Percentiles rank a stretch among this genome's conserved stretches.
Evolutionary conservation across 169 alveolate species (phyloP).

Genomic region (Plasmodium sp.): DNA sequence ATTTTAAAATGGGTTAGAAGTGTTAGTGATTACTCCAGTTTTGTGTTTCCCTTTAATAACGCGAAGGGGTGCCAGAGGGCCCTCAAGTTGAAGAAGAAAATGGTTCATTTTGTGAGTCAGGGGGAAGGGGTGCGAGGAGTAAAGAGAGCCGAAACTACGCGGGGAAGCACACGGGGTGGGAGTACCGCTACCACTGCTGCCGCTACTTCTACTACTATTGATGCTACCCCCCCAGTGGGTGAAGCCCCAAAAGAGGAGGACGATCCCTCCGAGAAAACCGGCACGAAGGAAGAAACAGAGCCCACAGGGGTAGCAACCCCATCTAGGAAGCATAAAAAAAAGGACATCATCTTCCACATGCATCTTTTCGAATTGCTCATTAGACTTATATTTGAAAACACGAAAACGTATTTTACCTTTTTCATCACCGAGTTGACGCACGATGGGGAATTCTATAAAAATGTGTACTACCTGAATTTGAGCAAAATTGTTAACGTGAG

Average conservation of each 20-base stretch:
- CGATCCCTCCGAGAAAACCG: not conserved
- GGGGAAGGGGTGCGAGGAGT: not conserved
- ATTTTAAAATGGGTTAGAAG: slow-evolving; percentile 24
- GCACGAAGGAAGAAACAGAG: not conserved
- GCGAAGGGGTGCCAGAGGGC: slow-evolving; percentile 40
- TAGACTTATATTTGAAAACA: slow-evolving; percentile 56
- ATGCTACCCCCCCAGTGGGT: not conserved
- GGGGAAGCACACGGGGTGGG: not conserved
- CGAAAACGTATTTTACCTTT: slow-evolving; percentile 58
- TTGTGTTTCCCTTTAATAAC: slow-evolving; percentile 44
- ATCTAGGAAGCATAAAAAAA: slow-evolving; percentile 13
- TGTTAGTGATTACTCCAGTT: slow-evolving; percentile 55
- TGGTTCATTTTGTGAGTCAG: slow-evolving; percentile 20
- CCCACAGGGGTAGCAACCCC: not conserved
- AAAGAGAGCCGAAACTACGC: not conserved
- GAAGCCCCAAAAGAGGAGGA: not conserved
- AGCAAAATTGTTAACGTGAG: slow-evolving; percentile 37
- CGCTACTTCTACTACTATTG: too few species aligned
- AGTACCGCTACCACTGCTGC: not conserved
- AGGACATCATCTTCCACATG: slow-evolving; percentile 40
- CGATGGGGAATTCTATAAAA: slow-evolving; percentile 29
- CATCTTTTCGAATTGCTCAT: slow-evolving; percentile 51
- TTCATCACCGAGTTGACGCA: slow-evolving; percentile 25
- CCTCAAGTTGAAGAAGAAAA: slow-evolving; percentile 48
- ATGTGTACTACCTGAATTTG: slow-evolving; percentile 51